These are phyloP conservation scores for Naganishia vaughanmartiniae DNA, from an alignment of 768 basidiomycete species.

Conservation along the genomic window DNA sequence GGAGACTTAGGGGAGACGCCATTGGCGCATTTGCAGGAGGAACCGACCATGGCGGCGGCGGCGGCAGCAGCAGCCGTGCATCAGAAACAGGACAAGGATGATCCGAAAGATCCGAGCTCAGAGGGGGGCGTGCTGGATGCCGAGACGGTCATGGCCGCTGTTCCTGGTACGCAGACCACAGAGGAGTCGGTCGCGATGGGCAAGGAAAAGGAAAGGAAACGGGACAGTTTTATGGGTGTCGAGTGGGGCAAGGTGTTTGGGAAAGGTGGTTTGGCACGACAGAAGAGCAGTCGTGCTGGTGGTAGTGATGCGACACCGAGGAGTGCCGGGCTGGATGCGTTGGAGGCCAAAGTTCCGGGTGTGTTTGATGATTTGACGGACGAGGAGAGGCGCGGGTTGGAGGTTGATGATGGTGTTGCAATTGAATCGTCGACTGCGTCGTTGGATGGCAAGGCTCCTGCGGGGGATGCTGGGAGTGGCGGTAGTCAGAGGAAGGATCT, in stretches of 20 bases:
- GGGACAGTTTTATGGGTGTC: conserved; percentile 25
- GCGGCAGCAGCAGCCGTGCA: conserved; percentile 16
- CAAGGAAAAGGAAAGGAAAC: neutral
- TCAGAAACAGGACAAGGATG: conserved; percentile 20
- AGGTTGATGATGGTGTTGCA: conserved; percentile 28
- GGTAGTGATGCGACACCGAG: neutral
- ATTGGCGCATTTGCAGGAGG: conserved; percentile 7
- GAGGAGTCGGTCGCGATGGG: neutral
- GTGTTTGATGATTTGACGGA: conserved; percentile 19
- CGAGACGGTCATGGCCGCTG: conserved; percentile 21
- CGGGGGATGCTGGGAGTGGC: neutral
- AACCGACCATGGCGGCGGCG: neutral
- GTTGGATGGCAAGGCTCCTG: conserved; percentile 4
- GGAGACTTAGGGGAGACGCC: conserved; percentile 25
- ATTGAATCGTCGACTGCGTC: conserved; percentile 9
- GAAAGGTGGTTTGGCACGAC: neutral
- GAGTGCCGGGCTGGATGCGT: neutral
- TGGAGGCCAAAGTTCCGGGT: conserved; percentile 26
- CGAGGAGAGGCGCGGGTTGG: neutral
- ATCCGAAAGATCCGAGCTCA: neutral
- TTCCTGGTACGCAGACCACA: conserved; percentile 23
- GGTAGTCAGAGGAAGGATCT: conserved; percentile 57
- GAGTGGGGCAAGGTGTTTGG: conserved; percentile 30
- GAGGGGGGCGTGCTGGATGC: conserved; percentile 12
- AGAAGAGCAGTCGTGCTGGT: neutral